A percentile compares a stretch with the other conserved stretches of the same genome.
phyloP scores from a whole-genome alignment of 2,329 filamentous ascomycete genomes.

The Xylariaceae sp. region DNA sequence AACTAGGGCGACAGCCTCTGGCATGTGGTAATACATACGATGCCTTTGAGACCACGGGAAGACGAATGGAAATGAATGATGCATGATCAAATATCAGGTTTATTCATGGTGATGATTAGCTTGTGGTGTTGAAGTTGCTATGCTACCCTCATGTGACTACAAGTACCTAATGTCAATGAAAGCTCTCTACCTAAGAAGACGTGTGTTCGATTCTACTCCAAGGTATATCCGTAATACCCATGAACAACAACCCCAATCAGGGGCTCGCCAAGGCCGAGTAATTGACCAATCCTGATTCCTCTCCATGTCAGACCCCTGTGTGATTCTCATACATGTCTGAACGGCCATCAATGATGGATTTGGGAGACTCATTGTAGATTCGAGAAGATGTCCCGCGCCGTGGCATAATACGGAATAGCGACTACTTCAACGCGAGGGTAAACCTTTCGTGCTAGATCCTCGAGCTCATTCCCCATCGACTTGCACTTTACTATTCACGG shows the following conservation, averaged over 20 bases:
- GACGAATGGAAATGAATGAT: slow-evolving; percentile 22
- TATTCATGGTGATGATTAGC: slow-evolving; percentile 1
- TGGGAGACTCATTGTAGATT: too few species aligned
- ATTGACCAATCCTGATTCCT: slow-evolving; percentile 16
- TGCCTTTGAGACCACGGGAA: slow-evolving; percentile 6
- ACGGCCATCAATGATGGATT: too few species aligned
- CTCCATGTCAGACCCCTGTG: not conserved
- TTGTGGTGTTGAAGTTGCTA: not conserved
- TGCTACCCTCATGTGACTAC: not conserved
- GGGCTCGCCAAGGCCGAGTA: not conserved
- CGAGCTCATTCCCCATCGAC: too few species aligned
- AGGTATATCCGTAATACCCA: not conserved
- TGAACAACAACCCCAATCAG: slow-evolving; percentile 8
- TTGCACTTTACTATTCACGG: too few species aligned
- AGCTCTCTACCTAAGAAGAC: not conserved
- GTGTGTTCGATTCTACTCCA: not conserved
- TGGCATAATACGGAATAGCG: too few species aligned
- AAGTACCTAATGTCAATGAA: too few species aligned
- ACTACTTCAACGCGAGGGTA: too few species aligned
- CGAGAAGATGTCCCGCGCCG: too few species aligned
- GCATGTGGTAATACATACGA: slow-evolving; percentile 16
- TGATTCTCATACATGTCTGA: not conserved
- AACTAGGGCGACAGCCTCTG: slow-evolving; percentile 10
- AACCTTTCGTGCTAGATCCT: too few species aligned
- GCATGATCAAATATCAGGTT: slow-evolving; percentile 5